Conservation (phyloP, 2,329 filamentous ascomycete genomes). For the Botrytis paeoniae region DNA sequence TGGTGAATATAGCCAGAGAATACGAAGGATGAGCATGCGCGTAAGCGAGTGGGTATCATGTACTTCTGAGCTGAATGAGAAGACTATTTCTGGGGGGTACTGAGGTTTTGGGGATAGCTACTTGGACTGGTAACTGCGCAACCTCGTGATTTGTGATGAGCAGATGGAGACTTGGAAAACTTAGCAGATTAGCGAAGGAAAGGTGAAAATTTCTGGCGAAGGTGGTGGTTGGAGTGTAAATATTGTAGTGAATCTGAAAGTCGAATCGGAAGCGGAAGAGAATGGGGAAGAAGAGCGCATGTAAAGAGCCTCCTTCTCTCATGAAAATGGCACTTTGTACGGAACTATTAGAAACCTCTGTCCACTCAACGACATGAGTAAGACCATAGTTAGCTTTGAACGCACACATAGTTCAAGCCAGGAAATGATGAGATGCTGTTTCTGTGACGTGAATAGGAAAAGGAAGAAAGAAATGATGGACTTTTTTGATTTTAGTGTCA, state of each 20-base stretch:
- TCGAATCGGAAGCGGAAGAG: not conserved
- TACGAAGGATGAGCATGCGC: not conserved
- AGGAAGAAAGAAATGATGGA: not conserved
- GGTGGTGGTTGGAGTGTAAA: not conserved
- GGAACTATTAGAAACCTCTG: rapidly evolving
- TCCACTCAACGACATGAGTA: not conserved
- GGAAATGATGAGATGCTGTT: not conserved
- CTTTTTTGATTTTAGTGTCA: not conserved
- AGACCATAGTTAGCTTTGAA: not conserved
- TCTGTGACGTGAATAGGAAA: rapidly evolving
- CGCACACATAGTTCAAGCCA: not conserved
- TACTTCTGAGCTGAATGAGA: not conserved
- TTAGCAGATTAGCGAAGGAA: not conserved
- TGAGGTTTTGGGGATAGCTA: not conserved
- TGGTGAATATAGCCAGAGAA: not conserved
- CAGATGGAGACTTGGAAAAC: not conserved
- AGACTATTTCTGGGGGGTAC: not conserved
- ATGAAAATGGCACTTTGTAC: not conserved
- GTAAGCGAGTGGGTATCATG: not conserved
- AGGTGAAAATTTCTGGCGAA: not conserved
- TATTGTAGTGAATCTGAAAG: not conserved
- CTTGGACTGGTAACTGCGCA: not conserved
- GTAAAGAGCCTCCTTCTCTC: not conserved
- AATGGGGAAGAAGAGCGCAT: not conserved
- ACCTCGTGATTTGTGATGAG: not conserved